Conservation (phyloP, 2,329 filamentous ascomycete genomes). For the Akanthomyces lecanii region DNA sequence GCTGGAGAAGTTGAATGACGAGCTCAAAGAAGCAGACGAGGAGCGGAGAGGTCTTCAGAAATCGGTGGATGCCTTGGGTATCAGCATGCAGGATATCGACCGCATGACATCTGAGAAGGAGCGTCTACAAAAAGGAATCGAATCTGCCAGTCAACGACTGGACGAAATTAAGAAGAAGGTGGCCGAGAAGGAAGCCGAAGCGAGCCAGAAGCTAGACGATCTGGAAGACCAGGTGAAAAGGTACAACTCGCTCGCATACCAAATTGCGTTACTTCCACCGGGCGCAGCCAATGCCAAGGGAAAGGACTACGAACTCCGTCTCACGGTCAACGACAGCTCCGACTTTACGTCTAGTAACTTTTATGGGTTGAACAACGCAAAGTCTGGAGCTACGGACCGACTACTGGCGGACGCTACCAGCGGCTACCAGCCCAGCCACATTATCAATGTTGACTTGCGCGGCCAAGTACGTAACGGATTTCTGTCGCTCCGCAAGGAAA, state of each 20-base stretch:
- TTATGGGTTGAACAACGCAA: constrained; percentile 35
- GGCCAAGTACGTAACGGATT: constrained; percentile 78
- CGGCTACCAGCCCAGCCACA: constrained; percentile 84
- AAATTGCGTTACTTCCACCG: constrained; percentile 83
- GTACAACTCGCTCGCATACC: constrained; percentile 93
- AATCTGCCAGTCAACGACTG: constrained; percentile 67
- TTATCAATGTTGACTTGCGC: constrained; percentile 84
- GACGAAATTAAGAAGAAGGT: constrained; percentile 83
- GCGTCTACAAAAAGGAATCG: constrained; percentile 82
- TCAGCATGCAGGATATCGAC: constrained; percentile 97
- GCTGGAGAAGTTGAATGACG: constrained; percentile 70
- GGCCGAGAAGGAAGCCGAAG: constrained; percentile 82
- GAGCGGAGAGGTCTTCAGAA: constrained; percentile 77
- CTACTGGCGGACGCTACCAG: constrained; percentile 76
- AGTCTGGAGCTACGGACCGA: constrained; percentile 58
- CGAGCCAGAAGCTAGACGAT: constrained; percentile 80
- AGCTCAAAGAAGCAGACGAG: constrained; percentile 74
- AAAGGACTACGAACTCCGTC: constrained; percentile 74
- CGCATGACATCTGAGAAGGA: constrained; percentile 96
- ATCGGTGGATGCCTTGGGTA: constrained; percentile 85
- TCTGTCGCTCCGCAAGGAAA: constrained; percentile 74
- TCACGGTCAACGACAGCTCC: constrained; percentile 73
- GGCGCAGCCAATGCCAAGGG: constrained; percentile 84
- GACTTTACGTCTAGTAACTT: constrained; percentile 68
- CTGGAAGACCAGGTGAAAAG: constrained; percentile 85